A percentile compares a stretch with the other conserved stretches of the same genome.
Conservation (phyloP, 306 rosid genomes). For the Begonia peltatifolia region DNA sequence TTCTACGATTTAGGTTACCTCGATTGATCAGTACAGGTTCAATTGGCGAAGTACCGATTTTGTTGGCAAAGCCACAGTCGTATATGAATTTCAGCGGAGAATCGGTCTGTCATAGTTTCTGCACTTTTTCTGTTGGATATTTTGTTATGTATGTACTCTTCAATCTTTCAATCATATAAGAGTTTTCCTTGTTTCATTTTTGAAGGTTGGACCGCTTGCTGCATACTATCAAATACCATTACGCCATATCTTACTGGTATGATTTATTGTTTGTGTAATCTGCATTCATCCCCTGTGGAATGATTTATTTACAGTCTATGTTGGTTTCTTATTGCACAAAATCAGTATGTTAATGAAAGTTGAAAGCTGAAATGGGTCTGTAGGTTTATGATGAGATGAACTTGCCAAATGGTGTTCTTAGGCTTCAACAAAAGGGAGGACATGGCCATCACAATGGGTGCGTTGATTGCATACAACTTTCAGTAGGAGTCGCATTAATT, state of each 20-base stretch:
- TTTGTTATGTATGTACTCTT: too few relatives aligned
- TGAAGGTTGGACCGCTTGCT: constrained; percentile 90
- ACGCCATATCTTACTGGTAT: constrained; percentile 77
- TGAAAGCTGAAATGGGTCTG: background rate
- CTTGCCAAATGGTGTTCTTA: constrained; percentile 83
- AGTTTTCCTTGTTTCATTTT: background rate
- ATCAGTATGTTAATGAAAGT: constrained; percentile 2
- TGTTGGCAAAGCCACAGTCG: constrained; percentile 85
- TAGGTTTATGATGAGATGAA: constrained; percentile 91
- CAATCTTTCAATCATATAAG: background rate
- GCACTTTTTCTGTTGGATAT: background rate
- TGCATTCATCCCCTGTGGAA: constrained; percentile 4
- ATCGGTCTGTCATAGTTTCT: constrained; percentile 42
- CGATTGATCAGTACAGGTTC: constrained; percentile 54
- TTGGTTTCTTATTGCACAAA: background rate
- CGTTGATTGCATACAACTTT: constrained; percentile 15
- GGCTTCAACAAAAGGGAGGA: constrained; percentile 79
- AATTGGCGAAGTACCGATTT: constrained; percentile 76
- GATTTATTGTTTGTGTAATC: constrained; percentile 5
- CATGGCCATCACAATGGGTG: constrained; percentile 98
- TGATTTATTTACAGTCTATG: background rate
- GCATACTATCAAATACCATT: constrained; percentile 77
- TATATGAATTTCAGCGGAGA: constrained; percentile 91
- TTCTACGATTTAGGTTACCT: constrained; percentile 6
- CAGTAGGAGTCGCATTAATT: too few relatives aligned